These are phyloP conservation scores for Syzygium oleosum DNA, from an alignment of 345 rosid species.

Conservation along the genomic window DNA sequence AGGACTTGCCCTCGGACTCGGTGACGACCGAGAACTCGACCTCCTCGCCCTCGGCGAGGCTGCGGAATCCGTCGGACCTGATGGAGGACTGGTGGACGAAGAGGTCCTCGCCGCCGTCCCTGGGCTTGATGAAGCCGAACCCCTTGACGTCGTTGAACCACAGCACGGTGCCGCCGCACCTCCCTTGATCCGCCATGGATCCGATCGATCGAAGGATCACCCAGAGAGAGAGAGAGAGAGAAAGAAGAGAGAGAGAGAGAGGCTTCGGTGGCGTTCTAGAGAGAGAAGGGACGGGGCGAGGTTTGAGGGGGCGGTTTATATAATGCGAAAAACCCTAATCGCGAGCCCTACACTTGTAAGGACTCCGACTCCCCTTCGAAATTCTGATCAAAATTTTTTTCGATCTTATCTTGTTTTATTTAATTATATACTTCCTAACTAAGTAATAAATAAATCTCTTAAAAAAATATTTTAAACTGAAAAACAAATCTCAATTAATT, in stretches of 20 bases:
- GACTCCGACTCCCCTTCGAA: neutral
- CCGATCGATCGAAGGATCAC: neutral
- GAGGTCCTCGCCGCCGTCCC: conserved; percentile 59
- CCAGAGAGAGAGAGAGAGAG: neutral
- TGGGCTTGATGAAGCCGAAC: conserved; percentile 69
- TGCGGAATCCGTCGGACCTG: conserved; percentile 55
- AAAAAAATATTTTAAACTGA: neutral
- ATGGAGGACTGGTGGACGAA: conserved; percentile 71
- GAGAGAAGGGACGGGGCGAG: neutral
- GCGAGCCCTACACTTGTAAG: neutral
- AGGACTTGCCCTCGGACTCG: conserved; percentile 28
- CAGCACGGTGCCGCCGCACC: conserved; percentile 54
- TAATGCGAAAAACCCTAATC: neutral
- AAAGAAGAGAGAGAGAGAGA: neutral
- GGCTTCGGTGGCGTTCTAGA: neutral
- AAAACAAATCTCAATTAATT: neutral
- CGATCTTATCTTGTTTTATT: neutral
- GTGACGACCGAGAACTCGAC: conserved; percentile 34
- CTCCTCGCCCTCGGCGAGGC: conserved; percentile 38
- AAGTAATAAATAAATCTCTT: neutral
- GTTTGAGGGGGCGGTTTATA: neutral
- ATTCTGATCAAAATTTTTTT: too few species aligned
- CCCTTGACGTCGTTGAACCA: conserved; percentile 60
- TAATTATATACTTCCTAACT: neutral
- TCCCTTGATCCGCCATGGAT: conserved; percentile 25